Evolutionary conservation across 805 yeast genomes (phyloP).

Genomic region (Myxozyma vanderwaltii): DNA sequence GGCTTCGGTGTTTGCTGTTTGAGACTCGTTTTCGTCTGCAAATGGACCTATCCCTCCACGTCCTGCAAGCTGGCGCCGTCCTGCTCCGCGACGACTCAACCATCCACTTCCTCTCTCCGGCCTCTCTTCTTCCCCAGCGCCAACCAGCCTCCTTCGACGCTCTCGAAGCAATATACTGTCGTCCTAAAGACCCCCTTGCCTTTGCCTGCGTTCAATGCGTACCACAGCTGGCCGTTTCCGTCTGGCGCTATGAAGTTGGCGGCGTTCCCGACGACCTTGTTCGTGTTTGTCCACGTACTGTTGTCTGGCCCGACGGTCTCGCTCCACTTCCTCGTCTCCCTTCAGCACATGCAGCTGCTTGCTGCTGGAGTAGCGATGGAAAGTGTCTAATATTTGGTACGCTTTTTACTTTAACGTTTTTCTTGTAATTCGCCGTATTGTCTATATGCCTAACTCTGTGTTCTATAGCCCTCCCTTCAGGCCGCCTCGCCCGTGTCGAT

Average conservation of each 20-base stretch:
- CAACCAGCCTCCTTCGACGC: constrained; percentile 31
- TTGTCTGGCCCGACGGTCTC: constrained; percentile 13
- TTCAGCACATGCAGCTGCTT: not conserved
- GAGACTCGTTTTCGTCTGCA: not conserved
- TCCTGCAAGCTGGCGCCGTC: constrained; percentile 25
- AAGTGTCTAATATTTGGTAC: constrained; percentile 9
- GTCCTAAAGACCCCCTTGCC: constrained; percentile 22
- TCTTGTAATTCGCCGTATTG: not conserved
- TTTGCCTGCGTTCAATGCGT: constrained; percentile 28
- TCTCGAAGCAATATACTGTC: constrained; percentile 20
- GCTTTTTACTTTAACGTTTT: not conserved
- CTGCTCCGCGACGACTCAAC: constrained; percentile 29
- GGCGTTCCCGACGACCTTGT: constrained; percentile 25
- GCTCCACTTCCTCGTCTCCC: not conserved
- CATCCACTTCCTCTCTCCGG: constrained; percentile 27
- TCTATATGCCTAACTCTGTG: not conserved
- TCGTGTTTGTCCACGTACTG: constrained; percentile 17
- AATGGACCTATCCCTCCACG: constrained; percentile 24
- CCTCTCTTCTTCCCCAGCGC: constrained; percentile 25
- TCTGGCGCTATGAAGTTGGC: constrained; percentile 24
- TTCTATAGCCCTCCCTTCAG: constrained; percentile 7
- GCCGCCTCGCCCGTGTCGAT: constrained; percentile 12
- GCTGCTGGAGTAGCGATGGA: constrained; percentile 26
- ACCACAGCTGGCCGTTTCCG: constrained; percentile 21
- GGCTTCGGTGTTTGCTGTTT: not conserved